Evolutionary conservation across 768 basidiomycete species (phyloP), one percentile per base, ranked within the genome.

Genomic region (Termitomyces sp.): DNA sequence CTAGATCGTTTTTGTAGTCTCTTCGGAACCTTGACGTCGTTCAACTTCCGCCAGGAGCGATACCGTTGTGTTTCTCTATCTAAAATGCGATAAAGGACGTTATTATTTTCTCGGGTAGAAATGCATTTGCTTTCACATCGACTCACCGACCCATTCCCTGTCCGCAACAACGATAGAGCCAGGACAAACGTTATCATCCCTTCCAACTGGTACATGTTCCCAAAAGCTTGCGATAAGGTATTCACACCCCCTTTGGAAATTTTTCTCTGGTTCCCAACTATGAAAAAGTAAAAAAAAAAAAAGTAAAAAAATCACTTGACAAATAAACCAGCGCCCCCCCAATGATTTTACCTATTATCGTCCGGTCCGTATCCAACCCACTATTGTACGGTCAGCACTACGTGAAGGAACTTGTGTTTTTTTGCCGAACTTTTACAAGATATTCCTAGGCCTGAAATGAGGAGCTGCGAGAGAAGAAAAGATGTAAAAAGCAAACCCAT

Each of bases 181-280:
- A 30, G 74, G 55, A 65, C 83, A 83, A 59, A 85, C 82, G 0
- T 74, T 41, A 47, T 85, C 65, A 55, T 87, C 83, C 17, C 65
- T 64, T 1, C 85, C 84, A 19, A 88, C 58, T 21, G 19, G 14
- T 9, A 17, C 41, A 50, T 85, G 74, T 5, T 68, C 62, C 84
- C 84, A 86, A 64, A 90, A 90, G 58, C 81, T 82, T 17, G 65
- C 54, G n/a, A 88, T 66, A 11, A 90, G 71, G 22, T 81, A 75
- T 15, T 76, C 65, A 62, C 88, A 90, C 32, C 75, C 70, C 34
- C 62, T 57, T 12, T n/a, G 35, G 17, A 90, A 72, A 62, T 89
- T 86, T 5, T 67, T 67, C 46, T 74, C 68, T 11, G 88, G 88
- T 57, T 89, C 87, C 87, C 87, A 89, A 60, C 88, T 89, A 19